A percentile compares a stretch with the other conserved stretches of the same genome.
Conservation (phyloP, 2,329 filamentous ascomycete genomes). For the Xylaria sp. region DNA sequence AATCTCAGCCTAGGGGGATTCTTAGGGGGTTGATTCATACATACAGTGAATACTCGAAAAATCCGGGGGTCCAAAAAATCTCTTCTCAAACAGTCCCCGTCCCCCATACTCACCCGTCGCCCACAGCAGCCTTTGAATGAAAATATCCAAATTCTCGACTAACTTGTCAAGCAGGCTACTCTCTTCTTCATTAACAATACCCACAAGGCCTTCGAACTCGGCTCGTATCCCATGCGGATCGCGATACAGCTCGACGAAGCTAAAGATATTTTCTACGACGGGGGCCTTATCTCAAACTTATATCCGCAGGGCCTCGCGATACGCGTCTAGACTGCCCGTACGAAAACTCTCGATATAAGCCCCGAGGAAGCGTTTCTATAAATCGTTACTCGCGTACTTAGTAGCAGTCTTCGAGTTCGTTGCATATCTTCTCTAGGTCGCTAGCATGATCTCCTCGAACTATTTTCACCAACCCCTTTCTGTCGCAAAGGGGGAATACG, state of each 20-base stretch:
- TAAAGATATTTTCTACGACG: constrained; percentile 62
- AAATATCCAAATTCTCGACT: constrained; percentile 66
- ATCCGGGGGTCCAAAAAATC: constrained; percentile 75
- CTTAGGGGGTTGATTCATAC: too few relatives aligned
- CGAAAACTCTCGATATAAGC: constrained; percentile 61
- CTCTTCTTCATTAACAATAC: constrained; percentile 69
- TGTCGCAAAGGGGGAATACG: background rate
- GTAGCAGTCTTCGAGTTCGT: constrained; percentile 54
- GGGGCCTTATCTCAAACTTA: constrained; percentile 66
- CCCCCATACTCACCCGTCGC: constrained; percentile 47
- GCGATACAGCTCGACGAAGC: constrained; percentile 68
- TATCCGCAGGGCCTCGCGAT: constrained; percentile 58
- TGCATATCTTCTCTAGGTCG: constrained; percentile 55
- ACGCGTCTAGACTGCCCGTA: constrained; percentile 60
- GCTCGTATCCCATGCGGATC: constrained; percentile 64
- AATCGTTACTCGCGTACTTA: constrained; percentile 57
- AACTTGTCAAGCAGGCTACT: constrained; percentile 64
- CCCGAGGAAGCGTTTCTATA: constrained; percentile 56
- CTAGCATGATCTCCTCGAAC: constrained; percentile 59
- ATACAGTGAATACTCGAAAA: too few relatives aligned
- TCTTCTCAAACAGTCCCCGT: constrained; percentile 71
- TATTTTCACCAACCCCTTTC: constrained; percentile 44
- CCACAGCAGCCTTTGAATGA: constrained; percentile 75
- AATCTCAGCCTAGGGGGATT: too few relatives aligned
- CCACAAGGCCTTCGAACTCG: constrained; percentile 66